Base-by-base conservation (phyloP, 805 yeast genomes). In the Danielia oregonensis region DNA sequence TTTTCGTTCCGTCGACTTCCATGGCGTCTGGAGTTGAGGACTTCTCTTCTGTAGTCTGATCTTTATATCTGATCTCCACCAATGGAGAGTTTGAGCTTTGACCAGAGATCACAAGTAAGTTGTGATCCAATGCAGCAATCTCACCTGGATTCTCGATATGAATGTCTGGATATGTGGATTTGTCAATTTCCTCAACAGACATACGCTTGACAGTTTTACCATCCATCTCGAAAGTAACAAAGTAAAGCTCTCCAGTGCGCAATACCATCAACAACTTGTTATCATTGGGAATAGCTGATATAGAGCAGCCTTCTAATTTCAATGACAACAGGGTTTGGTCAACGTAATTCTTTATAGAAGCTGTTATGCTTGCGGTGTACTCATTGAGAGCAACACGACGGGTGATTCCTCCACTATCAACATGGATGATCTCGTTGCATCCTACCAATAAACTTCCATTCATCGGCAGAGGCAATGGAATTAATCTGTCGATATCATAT, bases 371-470 rank as follows among this genome's bases (percentile, higher is more conserved):
- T 2, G 64, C 43, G 18, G 77, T 74, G 46, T 61, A 81, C 38
- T 64, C 58, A 52, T 85, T 85, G 2, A 82, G 75, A 2, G 82
- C 78, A 2, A 80, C 63, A 17, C 86, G 81, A 39, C 76, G 71
- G 2, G 70, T 51, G 21, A 80, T 75, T 3, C 95, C 94, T 2
- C 86, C 74, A 19, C 86, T 78, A 51, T 89, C 96, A 12, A 87
- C 73, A 57, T 86, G 89, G 8, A 86, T 62, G 6, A 89, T 46
- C 48, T 82, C 85, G 53, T 89, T 88, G 23, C 82, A 72, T 1
- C 97, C 96, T 3, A 86, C 35, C 13, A 76, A 48, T 5, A 88
- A 58, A 29, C 79, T 63, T 0, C 97, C 96, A 40, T 79, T 78
- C 22, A 82, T 60, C 0, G 91, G 87, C 2, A 68, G 65, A 2